Evolutionary conservation across 768 basidiomycete genomes (phyloP), one percentile per base, ranked within the genome.

Genomic region (Mycena pura): DNA sequence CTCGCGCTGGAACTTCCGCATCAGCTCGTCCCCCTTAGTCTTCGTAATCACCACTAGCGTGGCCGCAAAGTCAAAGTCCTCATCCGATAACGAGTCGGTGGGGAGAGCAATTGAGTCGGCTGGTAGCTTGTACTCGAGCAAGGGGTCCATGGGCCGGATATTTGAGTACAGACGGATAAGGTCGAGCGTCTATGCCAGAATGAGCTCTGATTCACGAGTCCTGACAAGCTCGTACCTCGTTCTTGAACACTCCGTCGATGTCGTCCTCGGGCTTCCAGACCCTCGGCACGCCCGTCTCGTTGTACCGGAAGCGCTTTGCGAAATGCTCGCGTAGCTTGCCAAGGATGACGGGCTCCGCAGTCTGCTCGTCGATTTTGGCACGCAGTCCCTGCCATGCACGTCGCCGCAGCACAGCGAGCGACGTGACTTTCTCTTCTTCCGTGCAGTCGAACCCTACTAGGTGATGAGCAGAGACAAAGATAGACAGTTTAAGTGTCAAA

Each of bases 181-280:
- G 17, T 89, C 86, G 6, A 99, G 82, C 0, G 95, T 96, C 92
- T 94, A 72, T 44, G 62, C 24, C 34, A 45, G 25, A 24, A 40
- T 50, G 39, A 69, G 39, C 5, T 65, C 3, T 61, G 40, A 39
- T 38, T 31, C 11, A 15, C 7, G 45, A 25, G 53, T 47, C 11
- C 21, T 5, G 39, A 34, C 6, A 22, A 47, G 50, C 28, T 34
- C 28, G 74, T 83, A 92, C 95, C 78, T 92, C 83, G 36, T 86
- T 90, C 73, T 85, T 92, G 84, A 96, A 99, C 3, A 91, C 90
- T 19, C 87, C 83, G 66, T 99, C 96, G 60, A 99, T 96, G 72
- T 99, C 97, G 70, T 99, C 97, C 10, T 92, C 93, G 0, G 96
- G 96, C 70, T 91, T 91, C 97, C 97, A 99, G 2, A 99, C 96